phyloP scores from a whole-genome alignment of 345 rosid genomes.

The Murraya paniculata region DNA sequence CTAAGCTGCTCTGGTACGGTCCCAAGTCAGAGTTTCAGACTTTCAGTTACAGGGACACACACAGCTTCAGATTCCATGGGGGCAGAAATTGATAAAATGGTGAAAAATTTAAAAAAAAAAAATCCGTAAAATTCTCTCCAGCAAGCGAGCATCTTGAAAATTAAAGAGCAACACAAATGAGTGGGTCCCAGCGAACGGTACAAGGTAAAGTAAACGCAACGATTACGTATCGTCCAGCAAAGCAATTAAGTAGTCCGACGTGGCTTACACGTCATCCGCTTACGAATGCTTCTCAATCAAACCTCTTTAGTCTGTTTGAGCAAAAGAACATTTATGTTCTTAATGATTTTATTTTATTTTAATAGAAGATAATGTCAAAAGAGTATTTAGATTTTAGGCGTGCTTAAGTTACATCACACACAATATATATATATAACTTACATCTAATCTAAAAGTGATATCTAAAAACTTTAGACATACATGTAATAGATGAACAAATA shows the following conservation, averaged over 20 bases:
- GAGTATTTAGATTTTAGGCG: not conserved
- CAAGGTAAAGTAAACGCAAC: not conserved
- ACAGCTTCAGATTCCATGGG: not conserved
- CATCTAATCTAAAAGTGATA: no score
- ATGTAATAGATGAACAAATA: no score
- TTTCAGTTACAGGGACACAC: not conserved
- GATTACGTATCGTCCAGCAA: constrained; percentile 13
- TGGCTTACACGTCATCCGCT: constrained; percentile 9
- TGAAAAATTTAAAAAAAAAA: not conserved
- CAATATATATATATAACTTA: no score
- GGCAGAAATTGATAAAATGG: not conserved
- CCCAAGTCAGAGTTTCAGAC: not conserved
- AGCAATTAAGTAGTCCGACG: constrained; percentile 1
- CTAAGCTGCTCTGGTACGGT: no score
- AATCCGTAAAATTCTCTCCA: not conserved
- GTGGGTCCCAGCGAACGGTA: not conserved
- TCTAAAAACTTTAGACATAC: no score
- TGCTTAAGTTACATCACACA: no score
- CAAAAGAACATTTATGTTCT: no score
- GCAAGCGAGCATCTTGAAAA: not conserved
- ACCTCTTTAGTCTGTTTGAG: not conserved
- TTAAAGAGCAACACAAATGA: not conserved
- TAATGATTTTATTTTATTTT: no score
- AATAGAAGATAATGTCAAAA: not conserved
- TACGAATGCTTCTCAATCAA: not conserved